Evolutionary conservation across 2,329 filamentous ascomycete genomes (phyloP), one percentile per base, ranked within the genome.

Genomic region (Fusarium torreyae): DNA sequence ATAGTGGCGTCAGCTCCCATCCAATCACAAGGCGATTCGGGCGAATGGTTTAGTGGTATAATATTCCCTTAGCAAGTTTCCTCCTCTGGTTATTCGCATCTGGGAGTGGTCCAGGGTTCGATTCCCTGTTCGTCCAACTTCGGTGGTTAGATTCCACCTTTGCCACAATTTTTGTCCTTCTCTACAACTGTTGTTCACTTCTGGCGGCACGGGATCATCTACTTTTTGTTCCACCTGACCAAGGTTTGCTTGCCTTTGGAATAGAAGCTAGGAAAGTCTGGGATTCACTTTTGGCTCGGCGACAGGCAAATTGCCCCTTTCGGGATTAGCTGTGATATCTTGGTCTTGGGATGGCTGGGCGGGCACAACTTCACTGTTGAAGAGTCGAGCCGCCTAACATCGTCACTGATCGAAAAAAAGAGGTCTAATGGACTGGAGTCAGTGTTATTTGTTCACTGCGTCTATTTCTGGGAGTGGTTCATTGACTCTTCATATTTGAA

Each of bases 11-110:
- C 6, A 28, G 13, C 2, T 1, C 1, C 18, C 10, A 61, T 17
- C 55, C 55, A 66, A 66, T 66, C 36, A 62, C 2, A 22, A 40
- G 18, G 20, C 36, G 26, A 28, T 31, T 22, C 11, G 65, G 66
- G 54, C 60, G 66, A 61, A 40, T 68, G 66, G 66, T 69, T 68
- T 69, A 69, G 66, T 68, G 66, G 66, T 66, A 68, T 68, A 69
- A 68, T 69, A 69, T 60, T 68, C 66, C 60, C 63, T 66, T 66
- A 66, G 63, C 62, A 66, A 50, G 33, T 52, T 53, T 42, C 26
- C 17, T 24, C n/a, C 5, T 34, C 6, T 13, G 36, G n/a, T n/a
- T 14, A 44, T 36, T 48, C 20, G 24, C 52, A 6, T 63, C 40
- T 66, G 63, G 60, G 66, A 68, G 66, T 69, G 65, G 65, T 68